These are phyloP conservation scores for Porcisia deanei DNA, from an alignment of 208 protist species.

Conservation along the genomic window DNA sequence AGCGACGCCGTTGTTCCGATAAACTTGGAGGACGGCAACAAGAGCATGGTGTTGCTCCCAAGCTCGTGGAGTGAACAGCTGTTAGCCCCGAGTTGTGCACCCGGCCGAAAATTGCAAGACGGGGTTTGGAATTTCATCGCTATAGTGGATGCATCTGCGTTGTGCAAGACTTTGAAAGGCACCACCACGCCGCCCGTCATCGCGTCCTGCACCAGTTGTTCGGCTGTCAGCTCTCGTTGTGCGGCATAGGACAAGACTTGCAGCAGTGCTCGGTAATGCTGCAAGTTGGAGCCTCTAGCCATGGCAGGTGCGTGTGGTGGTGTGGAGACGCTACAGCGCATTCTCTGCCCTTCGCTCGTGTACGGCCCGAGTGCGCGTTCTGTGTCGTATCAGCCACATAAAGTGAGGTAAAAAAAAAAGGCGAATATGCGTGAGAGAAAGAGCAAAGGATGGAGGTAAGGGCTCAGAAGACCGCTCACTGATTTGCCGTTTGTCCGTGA, in stretches of 20 bases:
- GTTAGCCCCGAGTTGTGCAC: neutral
- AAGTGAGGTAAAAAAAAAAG: neutral
- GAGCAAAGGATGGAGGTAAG: neutral
- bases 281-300: conserved; percentile 31
- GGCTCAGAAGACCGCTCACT: no score
- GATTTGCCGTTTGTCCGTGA: neutral
- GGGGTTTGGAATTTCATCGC: neutral
- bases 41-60: conserved; percentile 9
- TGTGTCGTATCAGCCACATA: neutral
- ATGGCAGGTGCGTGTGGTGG: neutral
- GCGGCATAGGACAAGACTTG: conserved; percentile 66
- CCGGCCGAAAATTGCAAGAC: neutral
- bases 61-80: neutral
- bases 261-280: conserved; percentile 61
- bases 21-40: conserved; percentile 66
- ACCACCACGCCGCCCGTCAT: conserved; percentile 64
- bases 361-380: neutral
- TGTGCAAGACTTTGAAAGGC: conserved; percentile 28
- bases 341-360: neutral
- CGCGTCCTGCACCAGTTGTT: conserved; percentile 55
- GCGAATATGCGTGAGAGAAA: neutral
- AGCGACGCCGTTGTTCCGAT: conserved; percentile 43
- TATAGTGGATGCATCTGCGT: neutral
- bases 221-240: conserved; percentile 35
- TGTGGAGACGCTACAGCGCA: conserved; percentile 5